Evolutionary conservation across 2,329 filamentous ascomycete species (phyloP), one percentile per base, ranked within the genome.

Genomic region (Hypomyces perniciosus): DNA sequence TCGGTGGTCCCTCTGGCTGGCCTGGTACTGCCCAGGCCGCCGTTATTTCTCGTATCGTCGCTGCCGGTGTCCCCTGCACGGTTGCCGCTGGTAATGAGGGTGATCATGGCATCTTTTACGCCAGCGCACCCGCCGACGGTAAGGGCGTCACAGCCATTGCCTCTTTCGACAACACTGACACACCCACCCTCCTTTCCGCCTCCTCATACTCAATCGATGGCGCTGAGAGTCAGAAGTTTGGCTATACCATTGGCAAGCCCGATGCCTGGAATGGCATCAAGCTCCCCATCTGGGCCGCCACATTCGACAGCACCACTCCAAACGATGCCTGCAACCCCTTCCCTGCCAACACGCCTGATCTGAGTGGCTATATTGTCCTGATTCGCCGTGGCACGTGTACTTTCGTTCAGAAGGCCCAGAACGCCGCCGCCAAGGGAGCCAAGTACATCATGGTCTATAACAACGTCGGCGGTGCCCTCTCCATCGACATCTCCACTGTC

Each of bases 361-460:
- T 87, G 12, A 76, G 75, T 41, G 69, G 69, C 27, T 70, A 77
- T 45, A 76, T 86, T 35, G 80, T 83, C 4, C 73, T 86, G 7
- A 69, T 86, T 37, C 78, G 78, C 43, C 75, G 80, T 27, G 81
- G 81, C 44, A 74, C 66, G 7, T 85, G 82, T 62, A 72, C 72
- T 0, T 83, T 83, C 52, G 68, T 70, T 2, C 58, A 71, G 9
- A 84, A 85, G 68, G 74, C 73, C 2, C 60, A 67, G 38, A 78
- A 81, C 52, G 77, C 77, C 4, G 74, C 68, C 2, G 72, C 69
- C 6, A 72, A 72, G 44, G 83, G 83, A 8, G 83, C 80, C 45
- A 75, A 77, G 60, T 83, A 84, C 56, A 65, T 86, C 48, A 65
- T 86, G 56, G 69, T 83, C 58, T 85, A 84, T 65, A 84, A 84